Conservation (phyloP, 2,329 filamentous ascomycete genomes). For the Trichoderma sp. region DNA sequence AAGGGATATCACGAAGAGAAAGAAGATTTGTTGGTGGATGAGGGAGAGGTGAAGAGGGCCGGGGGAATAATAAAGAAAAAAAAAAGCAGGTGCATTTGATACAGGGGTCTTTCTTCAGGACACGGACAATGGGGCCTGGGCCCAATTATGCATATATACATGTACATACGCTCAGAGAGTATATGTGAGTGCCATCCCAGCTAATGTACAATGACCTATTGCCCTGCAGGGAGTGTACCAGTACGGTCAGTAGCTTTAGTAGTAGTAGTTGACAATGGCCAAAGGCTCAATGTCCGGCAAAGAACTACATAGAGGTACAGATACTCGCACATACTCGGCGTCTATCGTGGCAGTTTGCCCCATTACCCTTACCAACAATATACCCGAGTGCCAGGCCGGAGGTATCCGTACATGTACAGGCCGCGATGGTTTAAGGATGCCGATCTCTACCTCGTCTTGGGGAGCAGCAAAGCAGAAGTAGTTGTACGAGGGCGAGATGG, state of each 20-base stretch:
- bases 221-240: neutral
- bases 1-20: neutral
- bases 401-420: neutral
- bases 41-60: neutral
- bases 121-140: constrained; percentile 23
- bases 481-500: neutral
- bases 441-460: neutral
- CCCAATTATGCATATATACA: constrained; percentile 14
- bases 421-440: neutral
- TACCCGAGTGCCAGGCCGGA: neutral
- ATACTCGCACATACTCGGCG: neutral
- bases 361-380: neutral
- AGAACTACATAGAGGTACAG: neutral
- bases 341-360: neutral
- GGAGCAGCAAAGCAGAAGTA: neutral
- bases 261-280: neutral
- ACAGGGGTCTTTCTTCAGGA: constrained; percentile 25
- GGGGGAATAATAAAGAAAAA: neutral
- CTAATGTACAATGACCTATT: constrained; percentile 22
- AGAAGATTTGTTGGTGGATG: neutral
- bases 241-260: neutral
- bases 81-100: constrained; percentile 12
- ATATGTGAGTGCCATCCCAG: constrained; percentile 13
- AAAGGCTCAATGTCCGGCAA: neutral
- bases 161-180: constrained; percentile 2